Percentiles rank a stretch among this genome's conserved stretches.
Conservation (phyloP, 768 basidiomycete genomes). For the Rubroboletus satanas region DNA sequence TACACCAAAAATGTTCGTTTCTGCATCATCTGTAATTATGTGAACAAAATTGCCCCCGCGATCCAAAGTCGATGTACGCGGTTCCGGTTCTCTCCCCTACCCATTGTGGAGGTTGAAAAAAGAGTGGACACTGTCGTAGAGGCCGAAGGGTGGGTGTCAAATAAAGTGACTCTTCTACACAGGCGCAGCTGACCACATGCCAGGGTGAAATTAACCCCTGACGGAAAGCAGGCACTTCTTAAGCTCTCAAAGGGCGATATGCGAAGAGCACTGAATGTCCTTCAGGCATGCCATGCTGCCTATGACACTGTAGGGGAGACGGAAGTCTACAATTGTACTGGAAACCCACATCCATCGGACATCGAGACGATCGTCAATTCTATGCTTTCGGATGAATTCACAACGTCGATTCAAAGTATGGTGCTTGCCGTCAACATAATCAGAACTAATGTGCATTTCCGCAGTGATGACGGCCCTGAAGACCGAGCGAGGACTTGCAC, state of each 20-base stretch:
- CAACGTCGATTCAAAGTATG: conserved; percentile 80
- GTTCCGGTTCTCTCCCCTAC: conserved; percentile 93
- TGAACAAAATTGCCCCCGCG: conserved; percentile 97
- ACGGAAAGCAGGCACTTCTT: conserved; percentile 84
- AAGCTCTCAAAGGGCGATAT: conserved; percentile 98
- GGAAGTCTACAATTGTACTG: conserved; percentile 95
- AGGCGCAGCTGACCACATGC: conserved; percentile 2
- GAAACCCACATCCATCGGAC: conserved; percentile 92
- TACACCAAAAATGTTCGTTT: conserved; percentile 99
- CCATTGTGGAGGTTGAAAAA: conserved; percentile 80
- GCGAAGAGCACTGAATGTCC: conserved; percentile 91
- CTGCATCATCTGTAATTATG: conserved; percentile 99
- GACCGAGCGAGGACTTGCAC: conserved; percentile 86
- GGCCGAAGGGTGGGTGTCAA: conserved; percentile 64
- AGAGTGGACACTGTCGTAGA: conserved; percentile 75
- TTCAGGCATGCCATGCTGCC: conserved; percentile 98
- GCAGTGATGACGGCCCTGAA: conserved; percentile 85
- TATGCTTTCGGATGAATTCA: conserved; percentile 96
- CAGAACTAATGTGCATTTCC: neutral
- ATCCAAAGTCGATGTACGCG: conserved; percentile 98
- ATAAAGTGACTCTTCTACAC: neutral
- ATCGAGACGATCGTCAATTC: conserved; percentile 90
- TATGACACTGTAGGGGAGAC: conserved; percentile 86
- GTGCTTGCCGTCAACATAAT: conserved; percentile 3
- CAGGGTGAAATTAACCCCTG: conserved; percentile 82